A percentile compares a stretch with the other conserved stretches of the same genome.
Evolutionary conservation across 352 stramenopile species (phyloP).

Genomic region (Phytophthora pseudosyringae): DNA sequence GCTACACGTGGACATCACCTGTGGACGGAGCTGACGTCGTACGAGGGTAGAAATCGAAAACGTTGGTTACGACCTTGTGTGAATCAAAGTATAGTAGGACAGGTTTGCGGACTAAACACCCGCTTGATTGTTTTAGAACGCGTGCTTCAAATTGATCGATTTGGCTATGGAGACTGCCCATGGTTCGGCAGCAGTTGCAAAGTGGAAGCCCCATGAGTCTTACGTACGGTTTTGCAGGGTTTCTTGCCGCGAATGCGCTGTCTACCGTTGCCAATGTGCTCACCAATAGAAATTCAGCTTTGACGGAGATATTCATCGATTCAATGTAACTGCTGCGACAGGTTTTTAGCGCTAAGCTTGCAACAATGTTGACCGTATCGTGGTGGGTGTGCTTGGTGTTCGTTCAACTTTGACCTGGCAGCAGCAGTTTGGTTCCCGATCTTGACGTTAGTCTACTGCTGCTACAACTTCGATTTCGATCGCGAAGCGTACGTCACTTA

Average conservation of each 20-base stretch:
- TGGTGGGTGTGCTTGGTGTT: not conserved
- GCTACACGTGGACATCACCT: not conserved
- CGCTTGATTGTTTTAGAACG: constrained; percentile 22
- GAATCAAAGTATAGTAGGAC: not conserved
- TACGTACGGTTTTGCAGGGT: constrained; percentile 12
- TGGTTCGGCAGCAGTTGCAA: constrained; percentile 21
- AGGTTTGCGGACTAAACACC: not conserved
- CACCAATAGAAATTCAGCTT: constrained; percentile 18
- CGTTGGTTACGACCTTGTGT: constrained; percentile 18
- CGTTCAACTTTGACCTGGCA: constrained; percentile 37
- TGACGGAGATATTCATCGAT: constrained; percentile 37
- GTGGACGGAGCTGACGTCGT: constrained; percentile 29
- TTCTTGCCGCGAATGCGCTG: constrained; percentile 27
- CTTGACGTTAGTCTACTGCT: constrained; percentile 30
- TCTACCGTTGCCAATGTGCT: constrained; percentile 28
- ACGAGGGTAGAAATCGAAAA: constrained; percentile 32
- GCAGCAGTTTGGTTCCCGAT: constrained; percentile 37
- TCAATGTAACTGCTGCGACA: constrained; percentile 24
- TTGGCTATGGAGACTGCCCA: constrained; percentile 16
- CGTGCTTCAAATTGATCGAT: constrained; percentile 26
- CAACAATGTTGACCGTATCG: no score
- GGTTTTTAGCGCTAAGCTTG: no score
- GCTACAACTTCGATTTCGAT: constrained; percentile 39
- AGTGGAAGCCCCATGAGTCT: constrained; percentile 11
- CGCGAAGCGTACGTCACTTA: constrained; percentile 24